Evolutionary conservation across 116 monocot genomes (phyloP).

Genomic region (Iris pallida): DNA sequence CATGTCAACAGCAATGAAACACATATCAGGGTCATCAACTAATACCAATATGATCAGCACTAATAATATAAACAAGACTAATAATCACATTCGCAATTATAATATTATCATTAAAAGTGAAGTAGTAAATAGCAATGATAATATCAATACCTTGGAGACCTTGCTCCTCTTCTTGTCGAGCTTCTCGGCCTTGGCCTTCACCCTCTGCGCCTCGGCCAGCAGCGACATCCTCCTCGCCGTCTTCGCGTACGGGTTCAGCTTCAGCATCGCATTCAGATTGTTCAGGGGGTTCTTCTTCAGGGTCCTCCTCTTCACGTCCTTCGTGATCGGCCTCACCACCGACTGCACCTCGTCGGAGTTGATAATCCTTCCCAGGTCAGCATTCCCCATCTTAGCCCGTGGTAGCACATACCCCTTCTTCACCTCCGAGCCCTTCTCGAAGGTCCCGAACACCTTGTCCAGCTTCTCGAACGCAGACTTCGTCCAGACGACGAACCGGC

Average conservation of each 20-base stretch:
- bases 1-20: too few species aligned
- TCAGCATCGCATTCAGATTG: conserved; percentile 44
- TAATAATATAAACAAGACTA: too few species aligned
- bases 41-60: too few species aligned
- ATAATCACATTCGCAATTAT: too few species aligned
- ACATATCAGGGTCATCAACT: too few species aligned
- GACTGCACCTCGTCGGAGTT: conserved; percentile 57
- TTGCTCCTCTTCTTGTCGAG: conserved; percentile 23
- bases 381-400: conserved; percentile 53
- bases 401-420: conserved; percentile 47
- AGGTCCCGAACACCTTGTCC: conserved; percentile 20
- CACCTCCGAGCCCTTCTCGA: conserved; percentile 24
- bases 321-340: conserved; percentile 45
- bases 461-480: conserved; percentile 31
- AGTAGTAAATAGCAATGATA: not conserved
- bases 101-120: too few species aligned
- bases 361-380: conserved; percentile 57
- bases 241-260: conserved; percentile 25
- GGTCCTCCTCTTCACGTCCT: conserved; percentile 30
- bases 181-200: conserved; percentile 17
- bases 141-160: conserved; percentile 47
- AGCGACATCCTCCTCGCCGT: conserved; percentile 27
- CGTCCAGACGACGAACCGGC: conserved; percentile 60
- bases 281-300: conserved; percentile 35
- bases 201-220: conserved; percentile 37